phyloP scores from a whole-genome alignment of 441 rosid genomes.

The Eruca vesicaria region DNA sequence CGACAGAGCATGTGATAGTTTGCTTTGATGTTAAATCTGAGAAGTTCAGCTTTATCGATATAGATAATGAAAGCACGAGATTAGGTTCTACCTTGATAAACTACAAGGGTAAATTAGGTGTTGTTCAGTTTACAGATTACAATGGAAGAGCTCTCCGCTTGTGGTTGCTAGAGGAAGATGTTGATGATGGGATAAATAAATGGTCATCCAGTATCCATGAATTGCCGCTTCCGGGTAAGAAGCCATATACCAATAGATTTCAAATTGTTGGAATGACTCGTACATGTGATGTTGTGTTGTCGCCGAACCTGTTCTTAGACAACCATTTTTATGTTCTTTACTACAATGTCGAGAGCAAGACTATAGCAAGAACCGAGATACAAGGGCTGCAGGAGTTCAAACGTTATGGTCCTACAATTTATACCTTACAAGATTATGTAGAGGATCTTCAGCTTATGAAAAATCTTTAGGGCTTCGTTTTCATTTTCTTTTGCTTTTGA shows the following conservation, averaged over 20 bases:
- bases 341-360: not conserved
- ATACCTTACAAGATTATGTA: no score
- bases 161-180: no score
- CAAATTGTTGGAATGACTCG: not conserved
- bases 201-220: not conserved
- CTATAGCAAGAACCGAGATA: not conserved
- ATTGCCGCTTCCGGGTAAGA: not conserved
- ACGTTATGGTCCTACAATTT: not conserved
- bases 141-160: no score
- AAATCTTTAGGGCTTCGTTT: no score
- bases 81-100: no score
- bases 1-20: not conserved
- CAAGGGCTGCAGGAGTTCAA: not conserved
- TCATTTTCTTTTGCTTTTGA: no score
- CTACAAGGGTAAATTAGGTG: no score
- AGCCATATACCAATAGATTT: not conserved
- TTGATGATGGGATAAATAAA: not conserved
- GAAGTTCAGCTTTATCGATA: not conserved
- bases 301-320: not conserved
- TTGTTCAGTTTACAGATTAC: no score
- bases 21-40: not conserved
- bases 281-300: not conserved
- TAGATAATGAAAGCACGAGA: not conserved
- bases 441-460: no score
- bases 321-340: not conserved